These are phyloP conservation scores for Petunia axillaris DNA, from an alignment of 257 asterid genomes.

Conservation along the genomic window DNA sequence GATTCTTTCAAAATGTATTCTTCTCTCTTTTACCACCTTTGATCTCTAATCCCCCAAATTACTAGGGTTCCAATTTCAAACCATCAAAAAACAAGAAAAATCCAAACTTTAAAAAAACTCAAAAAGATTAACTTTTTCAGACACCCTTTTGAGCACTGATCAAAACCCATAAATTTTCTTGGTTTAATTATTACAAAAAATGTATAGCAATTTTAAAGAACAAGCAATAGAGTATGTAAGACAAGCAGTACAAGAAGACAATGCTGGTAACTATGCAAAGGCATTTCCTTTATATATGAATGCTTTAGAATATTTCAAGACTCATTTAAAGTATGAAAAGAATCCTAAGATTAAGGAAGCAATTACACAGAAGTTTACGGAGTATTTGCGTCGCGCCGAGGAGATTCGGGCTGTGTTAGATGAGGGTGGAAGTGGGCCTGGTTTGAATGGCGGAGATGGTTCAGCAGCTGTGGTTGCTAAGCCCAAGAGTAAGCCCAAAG, in stretches of 20 bases:
- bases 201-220: slow-evolving; percentile 98
- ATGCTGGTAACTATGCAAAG: slow-evolving; percentile 89
- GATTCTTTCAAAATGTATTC: no score
- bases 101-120: background rate
- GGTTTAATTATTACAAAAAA: slow-evolving; percentile 28
- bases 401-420: slow-evolving; percentile 92
- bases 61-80: background rate
- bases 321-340: slow-evolving; percentile 96
- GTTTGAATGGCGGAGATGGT: slow-evolving; percentile 72
- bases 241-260: slow-evolving; percentile 94
- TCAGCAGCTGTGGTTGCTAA: slow-evolving; percentile 72
- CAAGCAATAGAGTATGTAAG: slow-evolving; percentile 95
- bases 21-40: no score
- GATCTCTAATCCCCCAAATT: background rate
- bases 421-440: slow-evolving; percentile 91
- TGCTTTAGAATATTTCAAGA: slow-evolving; percentile 91
- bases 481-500: slow-evolving; percentile 87
- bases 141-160: slow-evolving; percentile 17
- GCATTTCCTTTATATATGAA: slow-evolving; percentile 95
- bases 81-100: no score
- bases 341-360: slow-evolving; percentile 96
- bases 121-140: background rate
- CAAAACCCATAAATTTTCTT: slow-evolving; percentile 1
- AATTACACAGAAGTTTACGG: slow-evolving; percentile 91
- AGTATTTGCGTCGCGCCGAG: slow-evolving; percentile 96